These are phyloP conservation scores for Conticribra weissflogii DNA, from an alignment of 108 stramenopile species.

Conservation along the genomic window DNA sequence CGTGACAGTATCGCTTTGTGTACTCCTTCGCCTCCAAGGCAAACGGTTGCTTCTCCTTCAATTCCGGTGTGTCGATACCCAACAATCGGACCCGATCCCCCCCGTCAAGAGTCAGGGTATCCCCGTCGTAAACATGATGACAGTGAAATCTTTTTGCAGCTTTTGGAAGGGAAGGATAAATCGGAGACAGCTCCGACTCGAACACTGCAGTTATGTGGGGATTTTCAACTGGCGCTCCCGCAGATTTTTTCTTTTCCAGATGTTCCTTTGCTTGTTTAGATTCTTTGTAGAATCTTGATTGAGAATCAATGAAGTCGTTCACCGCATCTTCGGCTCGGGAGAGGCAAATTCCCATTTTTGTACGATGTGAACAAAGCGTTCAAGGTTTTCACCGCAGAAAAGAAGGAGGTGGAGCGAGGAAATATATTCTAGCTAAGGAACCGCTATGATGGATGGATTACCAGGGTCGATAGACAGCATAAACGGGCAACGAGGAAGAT, in stretches of 20 bases:
- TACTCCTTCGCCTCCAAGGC: slow-evolving; percentile 82
- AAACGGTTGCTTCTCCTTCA: slow-evolving; percentile 80
- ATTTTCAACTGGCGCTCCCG: background rate
- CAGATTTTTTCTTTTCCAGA: slow-evolving; percentile 14
- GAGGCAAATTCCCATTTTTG: slow-evolving; percentile 42
- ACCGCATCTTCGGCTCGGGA: slow-evolving; percentile 28
- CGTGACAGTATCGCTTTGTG: slow-evolving; percentile 60
- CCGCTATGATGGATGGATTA: no score
- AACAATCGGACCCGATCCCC: slow-evolving; percentile 68
- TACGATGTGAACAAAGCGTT: no score
- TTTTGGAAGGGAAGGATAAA: slow-evolving; percentile 57
- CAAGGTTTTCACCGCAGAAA: no score
- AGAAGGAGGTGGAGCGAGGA: no score
- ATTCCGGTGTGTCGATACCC: slow-evolving; percentile 83
- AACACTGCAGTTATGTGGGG: slow-evolving; percentile 23
- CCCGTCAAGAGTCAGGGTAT: slow-evolving; percentile 72
- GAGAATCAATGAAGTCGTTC: slow-evolving; percentile 33
- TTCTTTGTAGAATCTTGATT: slow-evolving; percentile 43
- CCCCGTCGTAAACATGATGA: slow-evolving; percentile 80
- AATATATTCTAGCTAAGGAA: no score
- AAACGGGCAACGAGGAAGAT: no score
- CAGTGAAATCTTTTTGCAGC: slow-evolving; percentile 59
- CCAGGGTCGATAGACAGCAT: no score
- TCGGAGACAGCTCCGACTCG: slow-evolving; percentile 42
- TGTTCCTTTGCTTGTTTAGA: slow-evolving; percentile 26